Conservation (phyloP, 148 eudicot species). For the Spergularia bocconei region DNA sequence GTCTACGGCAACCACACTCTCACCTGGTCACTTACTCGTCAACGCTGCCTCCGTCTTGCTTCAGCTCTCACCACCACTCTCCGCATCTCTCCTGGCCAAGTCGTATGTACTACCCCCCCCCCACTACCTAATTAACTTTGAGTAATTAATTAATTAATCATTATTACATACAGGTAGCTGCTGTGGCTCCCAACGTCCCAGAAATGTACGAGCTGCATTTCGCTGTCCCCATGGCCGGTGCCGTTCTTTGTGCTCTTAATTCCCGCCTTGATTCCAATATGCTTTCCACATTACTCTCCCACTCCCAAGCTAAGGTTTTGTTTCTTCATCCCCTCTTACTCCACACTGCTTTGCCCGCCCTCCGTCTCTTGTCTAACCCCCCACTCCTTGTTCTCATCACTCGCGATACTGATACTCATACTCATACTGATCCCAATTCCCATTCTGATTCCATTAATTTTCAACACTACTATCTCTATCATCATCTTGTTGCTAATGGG, state of each 20-base stretch:
- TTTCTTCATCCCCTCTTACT: slow-evolving; percentile 51
- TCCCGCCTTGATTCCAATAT: slow-evolving; percentile 51
- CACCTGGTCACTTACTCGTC: slow-evolving; percentile 41
- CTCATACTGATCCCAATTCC: too few relatives aligned
- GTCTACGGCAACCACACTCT: slow-evolving; percentile 24
- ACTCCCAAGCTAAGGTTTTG: slow-evolving; percentile 52
- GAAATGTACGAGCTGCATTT: slow-evolving; percentile 69
- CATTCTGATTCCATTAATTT: too few relatives aligned
- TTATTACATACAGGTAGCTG: slow-evolving; percentile 40
- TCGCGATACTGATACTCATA: too few relatives aligned
- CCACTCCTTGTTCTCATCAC: slow-evolving; percentile 44
- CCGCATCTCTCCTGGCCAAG: slow-evolving; percentile 28
- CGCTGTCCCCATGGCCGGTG: slow-evolving; percentile 70
- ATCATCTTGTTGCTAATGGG: slow-evolving; percentile 42
- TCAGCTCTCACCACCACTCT: slow-evolving; percentile 33
- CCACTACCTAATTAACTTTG: too few relatives aligned
- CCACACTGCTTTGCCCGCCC: slow-evolving; percentile 38
- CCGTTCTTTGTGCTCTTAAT: slow-evolving; percentile 48
- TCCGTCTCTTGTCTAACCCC: slow-evolving; percentile 29
- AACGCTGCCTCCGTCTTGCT: slow-evolving; percentile 39
- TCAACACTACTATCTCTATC: too few relatives aligned
- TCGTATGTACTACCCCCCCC: slow-evolving; percentile 28
- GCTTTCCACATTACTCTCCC: slow-evolving; percentile 40
- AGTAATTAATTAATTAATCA: not conserved
- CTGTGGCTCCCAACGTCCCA: slow-evolving; percentile 61